Evolutionary conservation across 2,329 filamentous ascomycete species (phyloP).

Genomic region (Aspergillus hiratsukae): DNA sequence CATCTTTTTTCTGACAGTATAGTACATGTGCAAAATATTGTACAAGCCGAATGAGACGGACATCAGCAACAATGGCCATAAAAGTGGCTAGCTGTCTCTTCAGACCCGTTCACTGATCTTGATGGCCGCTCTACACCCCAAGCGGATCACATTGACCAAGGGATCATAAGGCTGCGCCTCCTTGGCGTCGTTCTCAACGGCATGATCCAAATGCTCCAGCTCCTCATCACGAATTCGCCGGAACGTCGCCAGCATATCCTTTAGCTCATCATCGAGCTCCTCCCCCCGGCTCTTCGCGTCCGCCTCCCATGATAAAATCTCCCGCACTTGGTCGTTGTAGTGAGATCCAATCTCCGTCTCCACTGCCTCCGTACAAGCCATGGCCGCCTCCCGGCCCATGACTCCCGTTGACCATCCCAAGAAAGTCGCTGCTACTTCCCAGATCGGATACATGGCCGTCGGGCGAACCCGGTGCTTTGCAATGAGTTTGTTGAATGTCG

Average conservation of each 20-base stretch:
- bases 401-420: constrained; percentile 87
- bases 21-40: neutral
- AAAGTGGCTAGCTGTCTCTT: constrained; percentile 3
- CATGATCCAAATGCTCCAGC: constrained; percentile 92
- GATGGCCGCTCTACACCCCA: constrained; percentile 89
- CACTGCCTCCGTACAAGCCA: constrained; percentile 97
- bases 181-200: constrained; percentile 87
- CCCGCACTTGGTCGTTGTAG: constrained; percentile 87
- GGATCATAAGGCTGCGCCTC: constrained; percentile 86
- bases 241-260: constrained; percentile 66
- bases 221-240: constrained; percentile 90
- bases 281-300: constrained; percentile 74
- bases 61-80: neutral
- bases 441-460: constrained; percentile 86
- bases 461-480: constrained; percentile 85
- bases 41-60: neutral
- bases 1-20: neutral
- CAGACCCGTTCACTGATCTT: constrained; percentile 64
- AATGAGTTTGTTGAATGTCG: constrained; percentile 77
- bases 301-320: constrained; percentile 73
- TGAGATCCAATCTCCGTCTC: constrained; percentile 97
- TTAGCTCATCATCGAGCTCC: constrained; percentile 73
- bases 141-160: constrained; percentile 77
- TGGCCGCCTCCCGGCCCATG: constrained; percentile 87
- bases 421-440: constrained; percentile 73